Evolutionary conservation across 129 eudicot species (phyloP).

Genomic region (Pulicaria dysenterica): DNA sequence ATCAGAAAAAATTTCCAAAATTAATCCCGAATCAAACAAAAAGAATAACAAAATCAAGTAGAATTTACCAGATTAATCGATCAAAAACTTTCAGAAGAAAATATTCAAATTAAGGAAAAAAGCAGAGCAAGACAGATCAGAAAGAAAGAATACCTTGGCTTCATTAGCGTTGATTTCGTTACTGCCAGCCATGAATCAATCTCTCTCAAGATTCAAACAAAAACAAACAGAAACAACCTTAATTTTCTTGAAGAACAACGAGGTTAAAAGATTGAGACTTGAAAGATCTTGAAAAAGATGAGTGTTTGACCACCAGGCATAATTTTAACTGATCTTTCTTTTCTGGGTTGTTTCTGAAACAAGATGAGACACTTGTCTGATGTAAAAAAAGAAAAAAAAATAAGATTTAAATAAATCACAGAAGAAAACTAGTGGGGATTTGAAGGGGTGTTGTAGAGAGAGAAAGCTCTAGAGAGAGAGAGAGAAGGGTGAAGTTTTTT

Average conservation of each 20-base stretch:
- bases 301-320: slow-evolving; percentile 26
- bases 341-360: slow-evolving; percentile 23
- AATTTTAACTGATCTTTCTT: slow-evolving; percentile 8
- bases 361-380: slow-evolving; percentile 52
- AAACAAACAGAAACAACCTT: slow-evolving; percentile 8
- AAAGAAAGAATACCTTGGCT: slow-evolving; percentile 58
- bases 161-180: slow-evolving; percentile 77
- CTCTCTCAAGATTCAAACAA: slow-evolving; percentile 21
- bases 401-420: not conserved
- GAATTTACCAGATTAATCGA: slow-evolving; percentile 7
- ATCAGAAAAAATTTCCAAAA: not conserved
- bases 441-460: slow-evolving; percentile 14
- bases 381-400: slow-evolving; percentile 33
- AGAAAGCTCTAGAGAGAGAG: slow-evolving; percentile 22
- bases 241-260: not conserved
- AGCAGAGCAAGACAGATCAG: slow-evolving; percentile 21
- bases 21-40: slow-evolving; percentile 28
- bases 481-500: not conserved
- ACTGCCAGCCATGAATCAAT: slow-evolving; percentile 68
- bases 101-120: slow-evolving; percentile 1
- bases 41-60: slow-evolving; percentile 11
- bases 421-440: slow-evolving; percentile 19
- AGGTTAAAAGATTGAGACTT: not conserved
- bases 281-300: slow-evolving; percentile 24
- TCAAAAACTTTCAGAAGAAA: not conserved